Evolutionary conservation across 176 grass and related monocot species (phyloP), one percentile per base, ranked within the genome.

Genomic region (Oryza glaberrima): DNA sequence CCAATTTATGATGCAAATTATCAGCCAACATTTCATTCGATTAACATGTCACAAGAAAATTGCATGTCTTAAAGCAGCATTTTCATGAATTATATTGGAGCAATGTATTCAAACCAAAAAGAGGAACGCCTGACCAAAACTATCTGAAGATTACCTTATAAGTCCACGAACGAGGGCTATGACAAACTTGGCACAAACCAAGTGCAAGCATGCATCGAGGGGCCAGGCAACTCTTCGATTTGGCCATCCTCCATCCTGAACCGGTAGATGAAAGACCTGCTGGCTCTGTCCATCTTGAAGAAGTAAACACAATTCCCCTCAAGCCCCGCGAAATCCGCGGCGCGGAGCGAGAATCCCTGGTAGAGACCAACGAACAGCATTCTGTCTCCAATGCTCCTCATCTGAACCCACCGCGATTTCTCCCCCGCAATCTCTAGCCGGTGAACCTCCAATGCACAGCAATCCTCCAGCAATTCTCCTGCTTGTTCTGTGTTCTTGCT

Each of bases 171-270:
- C 23, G 47, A 79, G 25, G 9, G 77, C 25, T 67, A 79, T 25
- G 61, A 79, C 43, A 80, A 68, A 44, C 77, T 80, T 19, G 77
- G 77, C 43, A 80, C 43, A 25, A 80, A 80, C 77, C 77, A 80
- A 49, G 77, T 68, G 16, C 77, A 47, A 68, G 43, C 77, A 80
- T 80, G 77, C 43, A 34, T 67, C 41, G 41, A 48, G 0, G 63
- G 63, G 43, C 77, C 43, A 2, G 63, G 77, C 41, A 79, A 8
- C 63, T 79, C 77, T 19, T 79, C 63, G 7, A 26, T 67, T 43
- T 4, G 41, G 7, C 77, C 77, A 79, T 79, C 63, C 4, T 79
- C 43, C 77, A 79, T 47, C 15, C 77, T 47, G 47, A 79, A 79
- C 41, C 77, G 30, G 26, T 67, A 67, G 13, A 79, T 79, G 63